Percentiles rank a stretch among this genome's conserved stretches.
These are phyloP conservation scores for Limnomonas spitsbergensis DNA, from an alignment of 139 green algal species.

Conservation along the genomic window DNA sequence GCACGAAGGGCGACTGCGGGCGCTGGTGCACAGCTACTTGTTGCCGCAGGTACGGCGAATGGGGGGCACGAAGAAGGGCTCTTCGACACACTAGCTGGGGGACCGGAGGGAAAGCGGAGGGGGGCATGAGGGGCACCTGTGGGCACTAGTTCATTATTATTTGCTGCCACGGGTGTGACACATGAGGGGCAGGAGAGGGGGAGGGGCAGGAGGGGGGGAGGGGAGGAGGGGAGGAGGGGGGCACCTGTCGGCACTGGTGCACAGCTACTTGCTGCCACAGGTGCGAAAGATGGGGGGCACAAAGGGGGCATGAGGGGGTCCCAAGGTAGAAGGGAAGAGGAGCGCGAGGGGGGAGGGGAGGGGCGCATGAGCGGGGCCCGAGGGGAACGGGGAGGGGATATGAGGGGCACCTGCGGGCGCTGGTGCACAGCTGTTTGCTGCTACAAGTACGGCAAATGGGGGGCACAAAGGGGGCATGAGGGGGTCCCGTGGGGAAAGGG, in stretches of 20 bases:
- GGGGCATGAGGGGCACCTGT: background rate
- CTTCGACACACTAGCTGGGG: background rate
- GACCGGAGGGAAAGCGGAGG: background rate
- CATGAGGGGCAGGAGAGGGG: background rate
- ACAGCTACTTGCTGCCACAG: constrained; percentile 47
- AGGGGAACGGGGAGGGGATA: constrained; percentile 43
- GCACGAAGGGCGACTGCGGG: constrained; percentile 26
- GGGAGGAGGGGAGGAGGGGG: too few species aligned
- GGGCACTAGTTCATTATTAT: background rate
- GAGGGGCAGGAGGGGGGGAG: constrained; percentile 43
- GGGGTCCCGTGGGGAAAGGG: too few species aligned
- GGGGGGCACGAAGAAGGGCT: background rate
- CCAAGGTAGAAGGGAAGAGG: background rate
- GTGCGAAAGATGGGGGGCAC: too few species aligned
- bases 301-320: background rate
- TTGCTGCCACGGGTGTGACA: background rate
- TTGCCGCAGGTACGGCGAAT: constrained; percentile 34
- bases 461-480: background rate
- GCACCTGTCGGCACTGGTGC: constrained; percentile 23
- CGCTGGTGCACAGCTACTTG: constrained; percentile 36
- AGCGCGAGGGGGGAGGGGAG: too few species aligned
- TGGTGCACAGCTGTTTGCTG: constrained; percentile 42
- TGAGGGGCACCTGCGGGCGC: constrained; percentile 27
- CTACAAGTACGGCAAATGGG: constrained; percentile 21
- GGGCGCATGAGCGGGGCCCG: constrained; percentile 46